Base-by-base conservation (phyloP, 2,329 filamentous ascomycete genomes). In the Tolypocladium tropicale region DNA sequence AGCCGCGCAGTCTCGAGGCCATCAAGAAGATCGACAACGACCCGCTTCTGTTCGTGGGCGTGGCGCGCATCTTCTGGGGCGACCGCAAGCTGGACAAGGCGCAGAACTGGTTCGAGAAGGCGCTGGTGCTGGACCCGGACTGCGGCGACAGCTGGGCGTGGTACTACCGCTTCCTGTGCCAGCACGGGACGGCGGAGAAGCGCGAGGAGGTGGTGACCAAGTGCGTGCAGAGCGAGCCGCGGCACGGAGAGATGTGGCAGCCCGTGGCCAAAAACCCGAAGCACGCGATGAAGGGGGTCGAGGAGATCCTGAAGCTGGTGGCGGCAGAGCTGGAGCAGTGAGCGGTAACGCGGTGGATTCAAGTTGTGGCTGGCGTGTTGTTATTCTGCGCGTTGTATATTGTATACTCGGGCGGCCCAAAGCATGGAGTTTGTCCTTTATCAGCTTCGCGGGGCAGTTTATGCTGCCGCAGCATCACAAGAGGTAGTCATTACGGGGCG, bases 11-110 rank as follows among this genome's bases (percentile, higher is more conserved):
- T 56, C 78, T 97, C 50, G 94, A 97, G 74, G 95, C 93, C 33
- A 95, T 99, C 74, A 95, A 96, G 74, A 95, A 95, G 72, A 90
- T 95, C 6, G 94, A 97, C 68, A 94, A 91, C 66, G 93, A 97
- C 68, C 84, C 94, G 0, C 80, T 86, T 23, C 78, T 99, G 4
- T 95, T 97, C 68, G 88, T 95, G 36, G 92, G 92, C 0, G 91
- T 96, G 14, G 94, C 92, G 6, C 84, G 94, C 23, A 95, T 97
- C 62, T 96, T 99, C 75, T 99, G 94, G 94, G 85, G 83, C 11
- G 94, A 99, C 74, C 82, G 94, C 56, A 86, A 87, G 68, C 79
- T 99, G 28, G 94, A 97, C 63, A 96, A 96, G 71, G 93, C 94
- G 3, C 88, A 92, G 72, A 92, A 84, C 61, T 99, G 94, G 94